Percentiles rank a stretch among this genome's conserved stretches.
phyloP scores from a whole-genome alignment of 192 early-diverging fungal genomes.

The Backusella westeae region DNA sequence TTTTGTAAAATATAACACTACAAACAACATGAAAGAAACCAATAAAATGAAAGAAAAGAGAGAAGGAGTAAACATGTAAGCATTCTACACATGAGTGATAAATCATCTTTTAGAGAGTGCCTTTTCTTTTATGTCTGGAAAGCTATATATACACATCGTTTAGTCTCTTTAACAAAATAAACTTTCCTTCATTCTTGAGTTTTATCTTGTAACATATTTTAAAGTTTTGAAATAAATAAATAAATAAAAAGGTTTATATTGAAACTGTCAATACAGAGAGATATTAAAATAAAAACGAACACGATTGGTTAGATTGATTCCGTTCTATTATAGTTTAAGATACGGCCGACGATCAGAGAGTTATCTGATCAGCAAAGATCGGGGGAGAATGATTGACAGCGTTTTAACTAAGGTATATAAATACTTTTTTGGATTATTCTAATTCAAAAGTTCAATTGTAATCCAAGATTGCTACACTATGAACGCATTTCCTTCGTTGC shows the following conservation, averaged over 20 bases:
- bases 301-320: too few species aligned
- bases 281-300: background rate
- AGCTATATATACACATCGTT: background rate
- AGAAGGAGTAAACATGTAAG: background rate
- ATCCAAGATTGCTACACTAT: too few species aligned
- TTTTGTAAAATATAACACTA: background rate
- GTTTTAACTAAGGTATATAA: too few species aligned
- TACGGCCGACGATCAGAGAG: too few species aligned
- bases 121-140: background rate
- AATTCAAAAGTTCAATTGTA: too few species aligned
- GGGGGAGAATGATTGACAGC: too few species aligned
- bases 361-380: too few species aligned
- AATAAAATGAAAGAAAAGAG: background rate
- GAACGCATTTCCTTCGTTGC: too few species aligned
- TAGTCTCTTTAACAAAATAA: background rate
- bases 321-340: too few species aligned
- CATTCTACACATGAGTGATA: background rate
- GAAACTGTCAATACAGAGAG: background rate
- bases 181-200: background rate
- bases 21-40: background rate
- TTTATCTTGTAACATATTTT: background rate
- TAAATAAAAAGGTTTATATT: background rate
- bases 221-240: background rate
- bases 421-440: too few species aligned
- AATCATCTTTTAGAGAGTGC: background rate